Base-by-base conservation (phyloP, 2,329 filamentous ascomycete species). In the Phialophora macrospora region DNA sequence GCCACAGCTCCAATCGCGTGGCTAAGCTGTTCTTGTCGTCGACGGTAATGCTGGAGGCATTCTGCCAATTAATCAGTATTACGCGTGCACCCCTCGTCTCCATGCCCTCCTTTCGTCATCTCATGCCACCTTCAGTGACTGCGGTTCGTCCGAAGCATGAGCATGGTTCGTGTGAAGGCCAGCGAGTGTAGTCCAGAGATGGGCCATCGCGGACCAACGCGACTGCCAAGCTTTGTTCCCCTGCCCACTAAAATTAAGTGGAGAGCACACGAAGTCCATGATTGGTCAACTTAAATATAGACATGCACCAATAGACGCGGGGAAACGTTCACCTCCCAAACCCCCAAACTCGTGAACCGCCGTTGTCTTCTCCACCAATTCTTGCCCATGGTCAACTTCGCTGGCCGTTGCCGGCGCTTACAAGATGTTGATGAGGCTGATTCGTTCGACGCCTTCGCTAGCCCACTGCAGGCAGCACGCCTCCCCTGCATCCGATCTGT, bases 401-500 rank as follows among this genome's bases (percentile, higher is more conserved):
- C 52, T 55, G 12, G 14, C 28, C 52, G 22, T 52, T 17, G 26
- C n/a, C 12, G 52, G 52, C 52, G 52, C 52, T 55, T 55, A 55
- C 24, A 28, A 12, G 28, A 8, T 20, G 52, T 55, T 34, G 52
- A 55, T 28, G 22, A 55, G 26, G n/a, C 28, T 55, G 26, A 55
- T 55, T 55, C 28, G 52, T 55, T 26, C 48, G 12, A 20, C 48
- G 20, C 48, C 22, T 24, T 26, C 22, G 20, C 48, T 51, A 22
- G 17, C 9, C 48, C 22, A 26, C 48, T 51, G 48, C 48, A 26
- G 24, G 48, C 34, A n/a, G 22, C 20, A 20, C 30, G 22, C 22
- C 24, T 22, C 59, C 59, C 59, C 60, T 66, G 64, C 64, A 62
- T 58, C 26, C 44, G 30, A 61, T 61, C 54, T 55, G 64, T 62